Base-by-base conservation (phyloP, 108 stramenopile genomes). In the Aurantiochytrium sp. region DNA sequence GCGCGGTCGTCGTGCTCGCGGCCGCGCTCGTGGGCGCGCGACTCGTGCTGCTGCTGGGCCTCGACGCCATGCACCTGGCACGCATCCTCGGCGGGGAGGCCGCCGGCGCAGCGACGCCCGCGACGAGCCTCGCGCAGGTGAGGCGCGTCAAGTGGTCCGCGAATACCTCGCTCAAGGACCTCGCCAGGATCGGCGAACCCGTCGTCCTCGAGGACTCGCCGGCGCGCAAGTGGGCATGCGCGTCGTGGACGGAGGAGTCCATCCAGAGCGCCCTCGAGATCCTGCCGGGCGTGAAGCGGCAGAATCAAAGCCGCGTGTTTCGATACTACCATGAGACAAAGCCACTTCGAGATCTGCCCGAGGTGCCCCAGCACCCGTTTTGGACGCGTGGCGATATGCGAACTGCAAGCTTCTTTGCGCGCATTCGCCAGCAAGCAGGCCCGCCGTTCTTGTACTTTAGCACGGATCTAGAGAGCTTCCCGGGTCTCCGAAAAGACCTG, bases 391-490 rank as follows among this genome's bases (percentile, higher is more conserved):
- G 8, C 24, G 2, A 81, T 24, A 37, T 81, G 36, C 39, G 39
- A 6, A 48, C 73, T 6, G 45, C 6, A 0, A 30, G 27, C 27
- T 81, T 81, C 45, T 48, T 81, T 41, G 27, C 21, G 39, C 12
- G 27, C 6, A 81, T 3, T 10, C 32, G 34, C 32, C 42, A 42
- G 12, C 50, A 12, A 6, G 73, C n/a, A 19, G 19, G 39, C 42
- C 8, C 73, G 30, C 42, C 39, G 45, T 81, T 48, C 30, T 6
- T 27, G n/a, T 81, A 81, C 73, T 81, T 81, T 81, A 81, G 73
- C 45, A 24, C 73, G 24, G 73, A 81, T 42, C 73, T 81, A 12
- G 45, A 81, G 21, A 81, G 73, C 45, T 81, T 81, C 4, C 73
- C 73, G 12, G 39, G 10, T 12, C 24, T 81, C 6, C 73, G 73